phyloP scores from a whole-genome alignment of 805 yeast genomes.

The Yamadazyma sp. region DNA sequence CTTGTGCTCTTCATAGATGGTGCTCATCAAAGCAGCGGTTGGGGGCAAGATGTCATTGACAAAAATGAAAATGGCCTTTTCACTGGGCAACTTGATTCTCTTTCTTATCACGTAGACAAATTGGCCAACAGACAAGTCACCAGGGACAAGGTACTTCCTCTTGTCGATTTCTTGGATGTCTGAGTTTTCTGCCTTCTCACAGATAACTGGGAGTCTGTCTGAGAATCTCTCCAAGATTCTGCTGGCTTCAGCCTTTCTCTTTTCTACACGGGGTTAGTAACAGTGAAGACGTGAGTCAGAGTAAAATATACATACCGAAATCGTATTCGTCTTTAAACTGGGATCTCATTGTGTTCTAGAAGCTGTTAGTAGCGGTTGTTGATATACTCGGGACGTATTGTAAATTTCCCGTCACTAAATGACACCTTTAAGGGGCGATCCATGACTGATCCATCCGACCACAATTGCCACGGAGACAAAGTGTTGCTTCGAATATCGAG shows the following conservation, averaged over 20 bases:
- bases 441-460: no score
- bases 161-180: constrained; percentile 96
- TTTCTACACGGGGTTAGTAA: constrained; percentile 43
- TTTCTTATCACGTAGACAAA: constrained; percentile 97
- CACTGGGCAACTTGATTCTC: constrained; percentile 92
- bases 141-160: constrained; percentile 94
- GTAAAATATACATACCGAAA: constrained; percentile 35
- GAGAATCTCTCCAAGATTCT: constrained; percentile 85
- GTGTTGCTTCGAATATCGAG: no score
- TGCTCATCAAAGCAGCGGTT: constrained; percentile 94
- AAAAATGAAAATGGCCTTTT: constrained; percentile 96
- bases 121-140: constrained; percentile 95
- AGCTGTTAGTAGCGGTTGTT: constrained; percentile 11
- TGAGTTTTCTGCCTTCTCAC: constrained; percentile 95
- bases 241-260: constrained; percentile 92
- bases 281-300: background rate
- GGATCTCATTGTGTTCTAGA: constrained; percentile 61
- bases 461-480: no score
- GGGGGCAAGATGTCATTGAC: constrained; percentile 97
- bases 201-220: constrained; percentile 94
- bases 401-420: no score
- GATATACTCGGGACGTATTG: no score
- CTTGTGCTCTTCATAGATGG: constrained; percentile 93
- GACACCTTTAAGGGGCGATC: background rate
- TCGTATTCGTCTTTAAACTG: constrained; percentile 95